Conservation (phyloP, 2,329 filamentous ascomycete species). For the Immersiporthe knoxdaviesiana region DNA sequence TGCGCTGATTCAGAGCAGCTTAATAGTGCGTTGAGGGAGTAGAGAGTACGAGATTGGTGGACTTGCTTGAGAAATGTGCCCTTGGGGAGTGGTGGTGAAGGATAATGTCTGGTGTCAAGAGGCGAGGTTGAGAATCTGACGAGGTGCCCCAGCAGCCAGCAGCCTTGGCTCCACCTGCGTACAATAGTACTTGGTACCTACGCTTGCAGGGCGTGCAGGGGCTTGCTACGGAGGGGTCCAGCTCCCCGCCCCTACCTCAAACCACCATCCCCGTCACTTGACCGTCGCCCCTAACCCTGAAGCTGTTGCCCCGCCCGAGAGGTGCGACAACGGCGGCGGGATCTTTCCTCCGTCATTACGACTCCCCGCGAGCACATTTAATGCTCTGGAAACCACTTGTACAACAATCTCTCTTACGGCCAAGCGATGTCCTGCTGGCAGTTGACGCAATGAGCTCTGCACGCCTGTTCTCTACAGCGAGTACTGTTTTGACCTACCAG, state of each 20-base stretch:
- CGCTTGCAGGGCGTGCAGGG: too few relatives aligned
- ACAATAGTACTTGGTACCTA: neutral
- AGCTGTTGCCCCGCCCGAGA: neutral
- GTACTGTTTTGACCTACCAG: constrained; percentile 21
- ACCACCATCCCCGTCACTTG: neutral
- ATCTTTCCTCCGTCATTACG: neutral
- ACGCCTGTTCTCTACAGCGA: neutral
- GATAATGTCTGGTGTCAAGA: constrained; percentile 8
- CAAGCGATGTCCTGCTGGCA: constrained; percentile 6
- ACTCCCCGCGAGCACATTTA: neutral
- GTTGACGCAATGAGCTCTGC: constrained; percentile 20
- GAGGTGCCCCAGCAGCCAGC: constrained; percentile 6
- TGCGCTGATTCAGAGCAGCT: too few relatives aligned
- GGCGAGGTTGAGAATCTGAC: constrained; percentile 17
- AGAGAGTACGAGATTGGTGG: neutral
- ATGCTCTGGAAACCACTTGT: neutral
- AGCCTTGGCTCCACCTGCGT: constrained; percentile 4
- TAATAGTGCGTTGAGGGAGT: too few relatives aligned
- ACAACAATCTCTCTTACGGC: neutral
- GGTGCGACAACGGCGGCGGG: neutral
- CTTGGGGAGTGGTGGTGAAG: constrained; percentile 2
- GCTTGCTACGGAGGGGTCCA: neutral
- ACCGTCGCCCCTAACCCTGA: neutral
- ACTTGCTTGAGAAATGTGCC: neutral
- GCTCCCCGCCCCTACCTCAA: neutral